These are phyloP conservation scores for Capronia epimyces DNA, from an alignment of 2,329 filamentous ascomycete species.

Conservation along the genomic window DNA sequence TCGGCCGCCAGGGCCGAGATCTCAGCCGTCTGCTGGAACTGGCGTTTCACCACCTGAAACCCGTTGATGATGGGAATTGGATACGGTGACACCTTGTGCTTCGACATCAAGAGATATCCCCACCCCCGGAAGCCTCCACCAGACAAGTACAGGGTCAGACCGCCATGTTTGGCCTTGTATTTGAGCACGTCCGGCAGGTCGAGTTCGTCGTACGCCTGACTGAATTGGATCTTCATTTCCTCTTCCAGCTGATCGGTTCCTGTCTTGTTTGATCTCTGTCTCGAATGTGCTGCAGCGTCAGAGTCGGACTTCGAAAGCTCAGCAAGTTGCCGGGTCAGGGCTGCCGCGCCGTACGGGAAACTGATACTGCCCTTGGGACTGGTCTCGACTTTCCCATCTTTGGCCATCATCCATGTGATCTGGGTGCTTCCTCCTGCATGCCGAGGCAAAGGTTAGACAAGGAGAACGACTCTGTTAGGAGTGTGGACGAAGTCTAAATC, in stretches of 20 bases:
- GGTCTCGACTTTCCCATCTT: conserved; percentile 47
- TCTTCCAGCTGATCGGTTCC: conserved; percentile 30
- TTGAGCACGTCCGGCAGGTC: conserved; percentile 52
- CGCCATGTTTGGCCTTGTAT: conserved; percentile 41
- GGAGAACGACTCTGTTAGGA: background rate
- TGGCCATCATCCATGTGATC: conserved; percentile 59
- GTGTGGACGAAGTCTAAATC: background rate
- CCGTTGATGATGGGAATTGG: conserved; percentile 78
- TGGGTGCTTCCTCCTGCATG: conserved; percentile 45
- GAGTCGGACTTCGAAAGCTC: conserved; percentile 32
- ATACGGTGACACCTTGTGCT: conserved; percentile 67
- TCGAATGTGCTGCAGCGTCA: background rate
- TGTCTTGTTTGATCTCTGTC: conserved; percentile 18
- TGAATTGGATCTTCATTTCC: conserved; percentile 53
- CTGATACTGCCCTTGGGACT: conserved; percentile 56
- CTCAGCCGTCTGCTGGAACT: conserved; percentile 67
- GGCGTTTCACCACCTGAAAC: conserved; percentile 72
- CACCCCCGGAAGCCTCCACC: conserved; percentile 88
- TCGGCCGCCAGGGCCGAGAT: conserved; percentile 53
- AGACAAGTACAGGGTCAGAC: conserved; percentile 73
- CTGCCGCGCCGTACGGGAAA: conserved; percentile 65
- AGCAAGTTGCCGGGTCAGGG: conserved; percentile 53
- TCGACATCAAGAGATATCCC: conserved; percentile 81
- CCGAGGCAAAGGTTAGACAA: background rate
- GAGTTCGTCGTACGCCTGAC: conserved; percentile 53